phyloP scores from a whole-genome alignment of 768 basidiomycete genomes.

The Macrolepiota dolichaula region DNA sequence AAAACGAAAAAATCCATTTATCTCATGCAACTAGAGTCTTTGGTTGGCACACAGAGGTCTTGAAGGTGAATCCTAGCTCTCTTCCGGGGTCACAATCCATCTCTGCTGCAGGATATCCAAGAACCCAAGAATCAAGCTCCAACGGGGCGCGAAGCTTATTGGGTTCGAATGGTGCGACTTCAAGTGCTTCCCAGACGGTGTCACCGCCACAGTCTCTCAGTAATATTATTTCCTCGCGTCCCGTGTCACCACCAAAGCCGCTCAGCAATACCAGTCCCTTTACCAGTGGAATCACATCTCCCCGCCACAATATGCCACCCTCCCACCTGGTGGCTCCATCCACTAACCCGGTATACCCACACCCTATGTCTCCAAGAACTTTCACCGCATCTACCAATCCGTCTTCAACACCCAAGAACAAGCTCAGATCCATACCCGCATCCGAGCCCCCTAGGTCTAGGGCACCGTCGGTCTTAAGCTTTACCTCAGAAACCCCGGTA shows the following conservation, averaged over 20 bases:
- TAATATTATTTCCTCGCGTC: not conserved
- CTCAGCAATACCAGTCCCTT: not conserved
- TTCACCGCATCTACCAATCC: not conserved
- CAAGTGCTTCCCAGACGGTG: not conserved
- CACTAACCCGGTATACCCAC: not conserved
- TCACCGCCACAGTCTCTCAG: not conserved
- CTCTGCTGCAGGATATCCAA: not conserved
- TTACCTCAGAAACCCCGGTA: not conserved
- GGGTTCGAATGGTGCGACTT: not conserved
- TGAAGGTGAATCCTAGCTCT: not conserved
- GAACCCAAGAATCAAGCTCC: not conserved
- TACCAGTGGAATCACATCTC: not conserved
- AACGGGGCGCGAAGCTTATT: not conserved
- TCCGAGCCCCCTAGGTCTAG: not conserved
- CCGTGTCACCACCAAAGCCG: not conserved
- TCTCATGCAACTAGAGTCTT: conserved; percentile 1
- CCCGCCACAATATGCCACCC: not conserved
- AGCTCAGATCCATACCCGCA: not conserved
- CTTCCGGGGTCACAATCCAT: not conserved
- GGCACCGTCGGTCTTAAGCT: not conserved
- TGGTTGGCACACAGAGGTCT: not conserved
- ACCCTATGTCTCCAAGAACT: not conserved
- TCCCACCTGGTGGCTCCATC: not conserved
- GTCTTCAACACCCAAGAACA: not conserved
- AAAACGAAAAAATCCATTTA: not conserved